Conservation (phyloP, 2,329 filamentous ascomycete species). For the Aspergillus aculeatus region DNA sequence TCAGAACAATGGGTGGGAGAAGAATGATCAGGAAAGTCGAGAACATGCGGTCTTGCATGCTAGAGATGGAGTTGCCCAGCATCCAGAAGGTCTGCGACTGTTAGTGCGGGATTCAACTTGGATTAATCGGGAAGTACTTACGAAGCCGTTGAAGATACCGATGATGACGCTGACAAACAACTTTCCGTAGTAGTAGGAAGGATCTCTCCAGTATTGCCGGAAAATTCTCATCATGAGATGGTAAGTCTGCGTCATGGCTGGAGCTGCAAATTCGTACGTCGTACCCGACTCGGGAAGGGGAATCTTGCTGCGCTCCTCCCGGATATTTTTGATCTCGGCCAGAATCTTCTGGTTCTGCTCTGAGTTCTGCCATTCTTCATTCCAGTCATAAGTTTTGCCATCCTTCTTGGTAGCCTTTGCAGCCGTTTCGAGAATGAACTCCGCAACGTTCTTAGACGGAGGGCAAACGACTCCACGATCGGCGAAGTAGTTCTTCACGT, state of each 20-base stretch:
- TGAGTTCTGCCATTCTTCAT: slow-evolving; percentile 70
- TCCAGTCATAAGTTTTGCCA: slow-evolving; percentile 66
- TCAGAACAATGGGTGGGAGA: slow-evolving; percentile 69
- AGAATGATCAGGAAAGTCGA: slow-evolving; percentile 65
- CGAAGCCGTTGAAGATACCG: slow-evolving; percentile 74
- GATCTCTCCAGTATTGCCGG: slow-evolving; percentile 71
- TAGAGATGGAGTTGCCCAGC: slow-evolving; percentile 62
- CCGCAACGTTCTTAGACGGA: slow-evolving; percentile 64
- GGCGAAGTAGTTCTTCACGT: slow-evolving; percentile 67
- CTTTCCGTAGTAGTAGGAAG: slow-evolving; percentile 74
- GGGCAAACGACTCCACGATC: slow-evolving; percentile 66
- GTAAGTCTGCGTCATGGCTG: slow-evolving; percentile 60
- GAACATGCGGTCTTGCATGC: slow-evolving; percentile 78
- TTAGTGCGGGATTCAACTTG: not conserved
- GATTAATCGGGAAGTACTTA: slow-evolving; percentile 8
- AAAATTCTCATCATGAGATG: slow-evolving; percentile 70
- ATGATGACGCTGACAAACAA: slow-evolving; percentile 69
- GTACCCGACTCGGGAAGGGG: slow-evolving; percentile 42
- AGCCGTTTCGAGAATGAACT: slow-evolving; percentile 66
- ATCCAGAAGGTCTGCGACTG: slow-evolving; percentile 64
- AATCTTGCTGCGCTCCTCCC: slow-evolving; percentile 55
- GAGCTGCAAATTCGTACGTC: slow-evolving; percentile 64
- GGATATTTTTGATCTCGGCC: slow-evolving; percentile 65
- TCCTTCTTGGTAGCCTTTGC: slow-evolving; percentile 57
- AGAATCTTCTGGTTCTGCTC: slow-evolving; percentile 59